Conservation (phyloP, 345 rosid genomes). For the Anacardium occidentale region DNA sequence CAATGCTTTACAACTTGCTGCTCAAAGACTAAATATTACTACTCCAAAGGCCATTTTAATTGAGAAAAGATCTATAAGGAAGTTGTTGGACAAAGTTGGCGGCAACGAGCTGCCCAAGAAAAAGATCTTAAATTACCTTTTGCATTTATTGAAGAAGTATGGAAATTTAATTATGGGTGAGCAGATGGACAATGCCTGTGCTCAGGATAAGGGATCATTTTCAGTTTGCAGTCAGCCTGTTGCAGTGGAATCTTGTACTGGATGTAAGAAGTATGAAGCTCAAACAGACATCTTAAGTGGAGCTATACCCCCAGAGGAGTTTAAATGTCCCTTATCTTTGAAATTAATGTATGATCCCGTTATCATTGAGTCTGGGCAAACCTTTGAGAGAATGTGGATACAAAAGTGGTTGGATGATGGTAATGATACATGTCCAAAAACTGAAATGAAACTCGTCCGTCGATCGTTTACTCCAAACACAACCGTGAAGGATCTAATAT, state of each 20-base stretch:
- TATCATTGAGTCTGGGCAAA: constrained; percentile 73
- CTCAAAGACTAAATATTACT: constrained; percentile 52
- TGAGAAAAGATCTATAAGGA: constrained; percentile 66
- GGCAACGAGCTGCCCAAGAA: constrained; percentile 39
- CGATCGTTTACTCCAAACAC: constrained; percentile 50
- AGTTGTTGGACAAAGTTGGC: constrained; percentile 38
- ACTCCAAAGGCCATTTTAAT: constrained; percentile 46
- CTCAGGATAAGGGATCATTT: constrained; percentile 30
- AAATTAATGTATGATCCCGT: constrained; percentile 89
- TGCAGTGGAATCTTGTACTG: constrained; percentile 27
- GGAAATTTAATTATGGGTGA: constrained; percentile 37
- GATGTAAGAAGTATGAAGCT: constrained; percentile 21
- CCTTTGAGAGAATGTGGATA: constrained; percentile 80
- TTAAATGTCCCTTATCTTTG: constrained; percentile 68
- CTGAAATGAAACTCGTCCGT: constrained; percentile 42
- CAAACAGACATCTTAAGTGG: constrained; percentile 26
- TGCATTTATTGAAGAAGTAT: constrained; percentile 55
- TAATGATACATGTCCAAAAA: constrained; percentile 65
- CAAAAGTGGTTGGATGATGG: constrained; percentile 85
- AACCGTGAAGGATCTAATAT: constrained; percentile 55
- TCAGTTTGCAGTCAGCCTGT: constrained; percentile 25
- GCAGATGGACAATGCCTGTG: constrained; percentile 33
- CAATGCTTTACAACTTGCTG: constrained; percentile 49
- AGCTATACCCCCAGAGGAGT: constrained; percentile 47
- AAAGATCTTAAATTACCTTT: constrained; percentile 49